Evolutionary conservation across 2,329 filamentous ascomycete genomes (phyloP).

Genomic region (Phyllosticta citribraziliensis): DNA sequence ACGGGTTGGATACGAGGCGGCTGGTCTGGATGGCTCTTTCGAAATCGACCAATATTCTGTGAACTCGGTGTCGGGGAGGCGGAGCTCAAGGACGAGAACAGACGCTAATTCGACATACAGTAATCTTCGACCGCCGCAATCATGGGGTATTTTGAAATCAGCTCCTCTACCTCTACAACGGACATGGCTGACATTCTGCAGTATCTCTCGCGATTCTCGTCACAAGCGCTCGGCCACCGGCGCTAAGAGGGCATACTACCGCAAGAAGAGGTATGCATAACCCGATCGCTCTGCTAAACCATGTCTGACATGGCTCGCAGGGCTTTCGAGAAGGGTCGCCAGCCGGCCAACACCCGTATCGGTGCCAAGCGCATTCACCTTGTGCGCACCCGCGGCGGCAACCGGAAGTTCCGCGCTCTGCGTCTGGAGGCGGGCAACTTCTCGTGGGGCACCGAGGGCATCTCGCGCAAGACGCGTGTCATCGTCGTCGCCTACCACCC

Average conservation of each 20-base stretch:
- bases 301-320: conserved; percentile 50
- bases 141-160: conserved; percentile 38
- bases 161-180: conserved; percentile 3
- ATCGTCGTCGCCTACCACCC: conserved; percentile 98
- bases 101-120: conserved; percentile 8
- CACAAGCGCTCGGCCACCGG: conserved; percentile 99
- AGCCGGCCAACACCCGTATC: conserved; percentile 99
- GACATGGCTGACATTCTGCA: conserved; percentile 30
- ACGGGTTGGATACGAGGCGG: not conserved
- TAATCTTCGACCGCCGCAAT: conserved; percentile 39
- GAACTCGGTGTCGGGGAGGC: not conserved
- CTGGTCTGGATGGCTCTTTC: not conserved
- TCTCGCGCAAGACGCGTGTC: conserved; percentile 98
- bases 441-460: conserved; percentile 96
- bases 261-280: conserved; percentile 52
- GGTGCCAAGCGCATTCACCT: conserved; percentile 93
- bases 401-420: conserved; percentile 99
- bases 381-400: conserved; percentile 93
- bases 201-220: conserved; percentile 99
- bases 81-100: not conserved
- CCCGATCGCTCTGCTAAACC: conserved; percentile 48
- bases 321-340: conserved; percentile 99
- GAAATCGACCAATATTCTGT: not conserved
- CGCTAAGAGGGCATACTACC: conserved; percentile 64
- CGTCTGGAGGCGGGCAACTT: conserved; percentile 99